These are phyloP conservation scores for Cystobasidiopsis lactophilus DNA, from an alignment of 768 basidiomycete species.

Conservation along the genomic window DNA sequence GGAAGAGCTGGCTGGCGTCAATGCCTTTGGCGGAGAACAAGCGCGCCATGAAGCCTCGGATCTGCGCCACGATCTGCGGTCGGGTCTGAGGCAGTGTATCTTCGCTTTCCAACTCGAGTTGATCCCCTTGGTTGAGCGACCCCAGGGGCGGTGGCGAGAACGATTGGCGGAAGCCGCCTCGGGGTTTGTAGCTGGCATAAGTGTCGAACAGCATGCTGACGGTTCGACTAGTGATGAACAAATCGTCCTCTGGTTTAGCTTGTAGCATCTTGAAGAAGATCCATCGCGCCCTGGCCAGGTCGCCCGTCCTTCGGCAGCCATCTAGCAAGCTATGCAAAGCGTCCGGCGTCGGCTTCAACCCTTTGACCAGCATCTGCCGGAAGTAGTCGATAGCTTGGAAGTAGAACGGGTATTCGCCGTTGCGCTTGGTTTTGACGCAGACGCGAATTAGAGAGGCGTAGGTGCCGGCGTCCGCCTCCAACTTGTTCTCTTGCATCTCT, in stretches of 20 bases:
- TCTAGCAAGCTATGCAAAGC: constrained; percentile 73
- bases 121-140: too few relatives aligned
- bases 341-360: constrained; percentile 34
- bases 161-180: too few relatives aligned
- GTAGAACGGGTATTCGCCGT: constrained; percentile 20
- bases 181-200: constrained; percentile 10
- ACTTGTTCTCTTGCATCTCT: constrained; percentile 39
- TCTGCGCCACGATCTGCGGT: constrained; percentile 8
- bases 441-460: constrained; percentile 69
- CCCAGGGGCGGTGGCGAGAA: too few relatives aligned
- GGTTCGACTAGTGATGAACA: constrained; percentile 6
- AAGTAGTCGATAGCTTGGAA: constrained; percentile 67
- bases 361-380: constrained; percentile 56
- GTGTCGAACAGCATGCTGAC: constrained; percentile 13
- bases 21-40: too few relatives aligned
- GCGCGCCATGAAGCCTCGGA: constrained; percentile 10
- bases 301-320: constrained; percentile 67
- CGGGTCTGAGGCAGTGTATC: constrained; percentile 12
- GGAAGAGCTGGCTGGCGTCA: too few relatives aligned
- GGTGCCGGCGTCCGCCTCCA: constrained; percentile 38
- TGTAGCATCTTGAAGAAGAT: constrained; percentile 64
- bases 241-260: constrained; percentile 4
- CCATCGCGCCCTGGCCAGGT: constrained; percentile 64
- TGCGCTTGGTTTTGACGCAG: constrained; percentile 40
- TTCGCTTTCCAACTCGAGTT: constrained; percentile 4